Evolutionary conservation across 2,329 filamentous ascomycete species (phyloP).

Genomic region (Fusarium sp.): DNA sequence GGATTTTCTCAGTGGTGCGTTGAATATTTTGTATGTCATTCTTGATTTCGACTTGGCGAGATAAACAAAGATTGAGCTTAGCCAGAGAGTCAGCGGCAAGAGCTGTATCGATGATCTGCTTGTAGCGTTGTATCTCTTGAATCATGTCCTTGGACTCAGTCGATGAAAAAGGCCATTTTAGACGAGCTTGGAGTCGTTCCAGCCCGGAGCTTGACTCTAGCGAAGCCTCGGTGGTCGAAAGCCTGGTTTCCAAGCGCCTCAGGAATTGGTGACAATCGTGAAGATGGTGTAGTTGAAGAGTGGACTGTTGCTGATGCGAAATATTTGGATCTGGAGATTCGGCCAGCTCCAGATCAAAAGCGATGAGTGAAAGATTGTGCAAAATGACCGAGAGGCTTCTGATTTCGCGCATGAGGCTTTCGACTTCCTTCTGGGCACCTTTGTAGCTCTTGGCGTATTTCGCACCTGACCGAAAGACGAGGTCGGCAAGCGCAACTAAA

Average conservation of each 20-base stretch:
- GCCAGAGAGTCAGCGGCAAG: too few relatives aligned
- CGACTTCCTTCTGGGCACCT: neutral
- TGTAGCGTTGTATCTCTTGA: neutral
- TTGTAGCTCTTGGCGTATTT: slow-evolving; percentile 7
- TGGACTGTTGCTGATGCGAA: neutral
- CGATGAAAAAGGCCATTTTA: slow-evolving; percentile 4
- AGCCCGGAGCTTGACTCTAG: neutral
- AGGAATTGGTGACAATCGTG: neutral
- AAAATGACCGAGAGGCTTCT: slow-evolving; percentile 1
- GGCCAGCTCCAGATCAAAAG: slow-evolving; percentile 1
- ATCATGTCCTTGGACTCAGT: neutral
- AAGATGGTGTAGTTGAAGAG: neutral
- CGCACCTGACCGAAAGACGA: neutral
- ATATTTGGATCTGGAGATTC: neutral
- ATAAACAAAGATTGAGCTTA: too few relatives aligned
- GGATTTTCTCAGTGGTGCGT: too few relatives aligned
- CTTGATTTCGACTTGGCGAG: too few relatives aligned
- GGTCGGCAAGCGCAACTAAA: slow-evolving; percentile 19
- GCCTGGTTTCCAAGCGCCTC: neutral
- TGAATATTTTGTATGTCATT: too few relatives aligned
- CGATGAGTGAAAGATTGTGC: neutral
- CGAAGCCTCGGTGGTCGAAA: neutral
- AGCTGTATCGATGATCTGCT: neutral
- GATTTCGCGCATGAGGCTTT: neutral
- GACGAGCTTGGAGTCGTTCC: neutral